A percentile compares a stretch with the other conserved stretches of the same genome.
Evolutionary conservation across 345 rosid genomes (phyloP).

Genomic region (Streptanthus diversifolius): DNA sequence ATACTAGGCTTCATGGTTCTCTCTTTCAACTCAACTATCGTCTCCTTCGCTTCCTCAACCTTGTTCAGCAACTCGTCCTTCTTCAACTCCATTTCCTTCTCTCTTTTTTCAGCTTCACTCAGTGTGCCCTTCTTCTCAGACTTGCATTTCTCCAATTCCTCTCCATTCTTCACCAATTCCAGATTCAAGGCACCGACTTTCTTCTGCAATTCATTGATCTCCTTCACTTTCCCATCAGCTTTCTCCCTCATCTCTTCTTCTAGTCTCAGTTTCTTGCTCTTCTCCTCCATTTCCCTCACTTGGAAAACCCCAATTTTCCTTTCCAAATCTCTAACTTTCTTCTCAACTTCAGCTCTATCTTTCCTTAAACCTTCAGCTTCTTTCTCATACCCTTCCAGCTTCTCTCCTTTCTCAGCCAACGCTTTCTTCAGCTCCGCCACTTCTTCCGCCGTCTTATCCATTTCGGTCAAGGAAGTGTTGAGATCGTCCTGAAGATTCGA

Average conservation of each 20-base stretch:
- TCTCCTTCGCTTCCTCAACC: conserved; percentile 41
- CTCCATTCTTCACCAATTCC: conserved; percentile 31
- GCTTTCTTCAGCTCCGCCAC: conserved; percentile 40
- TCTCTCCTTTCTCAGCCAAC: conserved; percentile 43
- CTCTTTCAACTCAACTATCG: conserved; percentile 40
- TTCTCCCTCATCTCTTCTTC: conserved; percentile 63
- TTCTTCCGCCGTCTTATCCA: conserved; percentile 46
- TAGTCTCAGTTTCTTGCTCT: conserved; percentile 54
- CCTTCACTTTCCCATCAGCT: conserved; percentile 49
- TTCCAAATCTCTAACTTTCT: conserved; percentile 66
- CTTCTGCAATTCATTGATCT: conserved; percentile 41
- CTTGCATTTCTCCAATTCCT: conserved; percentile 38
- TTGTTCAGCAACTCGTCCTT: conserved; percentile 42
- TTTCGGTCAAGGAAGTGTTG: conserved; percentile 44
- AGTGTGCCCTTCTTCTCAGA: conserved; percentile 37
- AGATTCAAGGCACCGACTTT: conserved; percentile 42
- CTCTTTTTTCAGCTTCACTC: conserved; percentile 35
- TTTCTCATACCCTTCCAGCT: conserved; percentile 40
- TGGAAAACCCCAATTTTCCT: conserved; percentile 58
- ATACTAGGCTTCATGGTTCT: conserved; percentile 33
- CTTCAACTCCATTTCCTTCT: conserved; percentile 36
- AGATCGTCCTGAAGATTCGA: conserved; percentile 64
- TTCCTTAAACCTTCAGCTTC: conserved; percentile 56
- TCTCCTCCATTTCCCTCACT: conserved; percentile 55
- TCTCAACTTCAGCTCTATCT: conserved; percentile 52